phyloP scores from a whole-genome alignment of 495 filamentous ascomycete species.

The Rhizodiscina lignyota region DNA sequence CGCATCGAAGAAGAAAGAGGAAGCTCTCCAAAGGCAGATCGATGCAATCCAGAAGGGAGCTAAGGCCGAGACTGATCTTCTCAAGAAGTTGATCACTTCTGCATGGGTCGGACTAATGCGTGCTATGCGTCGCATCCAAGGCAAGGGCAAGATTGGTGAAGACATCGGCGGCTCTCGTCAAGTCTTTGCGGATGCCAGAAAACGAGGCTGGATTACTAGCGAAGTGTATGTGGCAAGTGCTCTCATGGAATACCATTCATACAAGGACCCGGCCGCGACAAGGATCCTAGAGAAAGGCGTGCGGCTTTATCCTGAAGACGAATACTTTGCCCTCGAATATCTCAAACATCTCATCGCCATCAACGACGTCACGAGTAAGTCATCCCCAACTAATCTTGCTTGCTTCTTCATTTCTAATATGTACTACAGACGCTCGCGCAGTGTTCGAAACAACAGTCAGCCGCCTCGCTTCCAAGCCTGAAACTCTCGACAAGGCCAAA shows the following conservation, averaged over 20 bases:
- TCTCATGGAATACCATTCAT: conserved; percentile 85
- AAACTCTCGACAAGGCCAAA: conserved; percentile 58
- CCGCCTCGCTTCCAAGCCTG: conserved; percentile 54
- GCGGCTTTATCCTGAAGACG: conserved; percentile 82
- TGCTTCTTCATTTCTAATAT: conserved; percentile 7
- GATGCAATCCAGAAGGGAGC: conserved; percentile 54
- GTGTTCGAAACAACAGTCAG: conserved; percentile 87
- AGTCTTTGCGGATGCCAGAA: conserved; percentile 74
- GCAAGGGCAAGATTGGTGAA: conserved; percentile 59
- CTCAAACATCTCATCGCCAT: conserved; percentile 81
- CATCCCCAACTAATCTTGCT: neutral
- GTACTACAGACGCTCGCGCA: conserved; percentile 60
- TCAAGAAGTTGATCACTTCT: conserved; percentile 69
- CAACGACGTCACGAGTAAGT: conserved; percentile 86
- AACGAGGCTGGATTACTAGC: conserved; percentile 68
- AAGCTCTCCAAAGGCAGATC: conserved; percentile 32
- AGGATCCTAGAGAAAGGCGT: conserved; percentile 93
- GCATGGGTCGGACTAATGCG: conserved; percentile 91
- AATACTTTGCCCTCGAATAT: conserved; percentile 81
- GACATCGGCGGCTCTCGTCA: conserved; percentile 58
- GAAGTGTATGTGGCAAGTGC: conserved; percentile 89
- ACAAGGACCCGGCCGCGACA: conserved; percentile 76
- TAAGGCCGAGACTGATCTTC: conserved; percentile 48
- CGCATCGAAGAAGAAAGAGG: conserved; percentile 25
- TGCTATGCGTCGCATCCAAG: conserved; percentile 83